Base-by-base conservation (phyloP, 2,329 filamentous ascomycete species). In the Paecilomyces sp. region DNA sequence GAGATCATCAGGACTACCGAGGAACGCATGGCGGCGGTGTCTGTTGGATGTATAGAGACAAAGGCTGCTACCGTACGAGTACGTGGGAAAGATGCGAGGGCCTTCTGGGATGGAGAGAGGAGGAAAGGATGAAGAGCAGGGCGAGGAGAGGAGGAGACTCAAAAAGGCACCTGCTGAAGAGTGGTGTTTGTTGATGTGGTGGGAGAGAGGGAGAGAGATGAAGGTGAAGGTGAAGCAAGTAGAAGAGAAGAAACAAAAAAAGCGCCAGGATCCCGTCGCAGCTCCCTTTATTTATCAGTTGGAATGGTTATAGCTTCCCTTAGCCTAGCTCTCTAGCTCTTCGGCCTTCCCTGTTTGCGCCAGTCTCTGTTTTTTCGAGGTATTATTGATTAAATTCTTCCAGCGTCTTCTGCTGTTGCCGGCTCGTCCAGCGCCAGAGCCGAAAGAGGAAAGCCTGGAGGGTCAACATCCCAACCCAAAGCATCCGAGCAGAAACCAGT, bases 1-100 rank as follows among this genome's bases (percentile, higher is more conserved):
- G 57, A 53, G 58, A 64, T 33, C 57, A 60, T 59, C 55, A 63
- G 62, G 50, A 54, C 58, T 36, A 56, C 33, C 24, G 60, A 62
- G 41, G 61, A 57, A 50, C 58, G 60, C 62, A 63, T 63, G 47
- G 59, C 60, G 51, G 22, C 13, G 7, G 31, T 18, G 52, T 33
- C 7, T 60, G 56, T 52, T 58, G 34, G 22, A 50, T 31, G 8
- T n/a, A 25, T 28, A 22, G 22, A 22, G 34, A 25, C 47, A 53
- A 31, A 36, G 15, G n/a, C 50, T 47, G 47, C 25, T n/a, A 30
- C 6, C 22, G 58, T 50, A 59, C 28, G 52, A 47, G 58, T 57
- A 59, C 47, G 53, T 31, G 34, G 56, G 31, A 36, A 55, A 34
- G 54, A 15, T 53, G 22, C 22, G 51, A 25, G 18, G 8, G 13